Evolutionary conservation across 768 basidiomycete species (phyloP).

Genomic region (Candolleomyces aberdarensis): DNA sequence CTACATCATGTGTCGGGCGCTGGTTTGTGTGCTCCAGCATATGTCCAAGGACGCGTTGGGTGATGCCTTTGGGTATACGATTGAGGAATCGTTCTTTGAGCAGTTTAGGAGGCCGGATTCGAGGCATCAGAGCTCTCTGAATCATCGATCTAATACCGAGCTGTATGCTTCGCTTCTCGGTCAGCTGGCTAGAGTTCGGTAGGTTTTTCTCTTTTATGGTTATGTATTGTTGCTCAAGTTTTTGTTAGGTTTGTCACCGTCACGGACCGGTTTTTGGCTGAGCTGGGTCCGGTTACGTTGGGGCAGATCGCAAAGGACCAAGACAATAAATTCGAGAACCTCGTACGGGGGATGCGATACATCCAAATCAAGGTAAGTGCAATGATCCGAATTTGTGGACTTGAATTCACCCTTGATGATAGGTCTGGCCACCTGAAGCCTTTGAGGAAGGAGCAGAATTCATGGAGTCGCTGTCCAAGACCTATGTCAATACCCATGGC

Average conservation of each 20-base stretch:
- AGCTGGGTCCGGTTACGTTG: slow-evolving; percentile 70
- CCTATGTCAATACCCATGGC: slow-evolving; percentile 83
- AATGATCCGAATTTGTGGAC: not conserved
- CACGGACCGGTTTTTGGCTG: slow-evolving; percentile 86
- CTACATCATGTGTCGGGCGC: slow-evolving; percentile 86
- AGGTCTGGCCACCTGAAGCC: slow-evolving; percentile 93
- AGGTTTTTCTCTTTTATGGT: slow-evolving; percentile 18
- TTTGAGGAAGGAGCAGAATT: slow-evolving; percentile 95
- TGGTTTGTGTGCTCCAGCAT: slow-evolving; percentile 71
- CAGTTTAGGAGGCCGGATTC: slow-evolving; percentile 73
- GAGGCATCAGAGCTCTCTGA: slow-evolving; percentile 66
- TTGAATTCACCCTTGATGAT: slow-evolving; percentile 6
- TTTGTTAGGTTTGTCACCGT: slow-evolving; percentile 76
- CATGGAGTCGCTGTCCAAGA: slow-evolving; percentile 76
- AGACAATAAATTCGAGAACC: slow-evolving; percentile 80
- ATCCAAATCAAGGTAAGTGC: slow-evolving; percentile 71
- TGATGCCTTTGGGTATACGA: slow-evolving; percentile 69
- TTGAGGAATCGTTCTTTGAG: slow-evolving; percentile 90
- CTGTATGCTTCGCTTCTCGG: slow-evolving; percentile 84
- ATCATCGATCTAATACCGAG: slow-evolving; percentile 79
- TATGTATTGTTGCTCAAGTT: not conserved
- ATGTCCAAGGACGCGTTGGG: slow-evolving; percentile 76
- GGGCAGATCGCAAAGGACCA: slow-evolving; percentile 77
- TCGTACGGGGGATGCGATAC: slow-evolving; percentile 77
- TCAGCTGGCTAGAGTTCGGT: slow-evolving; percentile 79